These are phyloP conservation scores for Pogostemon cablin DNA, from an alignment of 257 asterid genomes.

Conservation along the genomic window DNA sequence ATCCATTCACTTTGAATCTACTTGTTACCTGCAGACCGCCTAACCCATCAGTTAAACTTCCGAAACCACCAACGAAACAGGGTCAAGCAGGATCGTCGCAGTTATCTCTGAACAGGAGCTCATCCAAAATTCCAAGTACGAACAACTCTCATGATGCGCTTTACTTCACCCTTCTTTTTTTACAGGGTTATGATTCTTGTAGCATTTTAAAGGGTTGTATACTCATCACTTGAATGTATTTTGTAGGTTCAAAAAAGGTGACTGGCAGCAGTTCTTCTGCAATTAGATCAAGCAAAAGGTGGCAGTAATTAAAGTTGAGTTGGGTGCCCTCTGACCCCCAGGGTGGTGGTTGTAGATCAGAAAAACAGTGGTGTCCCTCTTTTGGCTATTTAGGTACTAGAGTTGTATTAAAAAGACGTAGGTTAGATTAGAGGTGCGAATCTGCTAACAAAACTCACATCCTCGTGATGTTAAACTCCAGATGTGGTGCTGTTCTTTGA, in stretches of 20 bases:
- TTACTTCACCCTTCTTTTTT: not conserved
- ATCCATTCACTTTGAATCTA: not conserved
- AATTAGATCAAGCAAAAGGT: slow-evolving; percentile 46
- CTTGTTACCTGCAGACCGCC: slow-evolving; percentile 49
- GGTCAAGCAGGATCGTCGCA: slow-evolving; percentile 54
- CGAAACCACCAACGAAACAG: slow-evolving; percentile 63
- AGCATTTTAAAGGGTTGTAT: not conserved
- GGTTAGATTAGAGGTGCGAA: slow-evolving; percentile 30
- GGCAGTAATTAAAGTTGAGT: slow-evolving; percentile 46
- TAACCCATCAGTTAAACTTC: slow-evolving; percentile 47
- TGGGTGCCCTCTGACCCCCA: not conserved
- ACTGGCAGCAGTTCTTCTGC: slow-evolving; percentile 56
- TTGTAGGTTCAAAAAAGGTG: slow-evolving; percentile 59
- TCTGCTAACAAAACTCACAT: slow-evolving; percentile 21
- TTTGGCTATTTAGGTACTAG: slow-evolving; percentile 34
- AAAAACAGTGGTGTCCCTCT: slow-evolving; percentile 21
- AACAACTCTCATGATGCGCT: not conserved
- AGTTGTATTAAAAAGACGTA: slow-evolving; percentile 32
- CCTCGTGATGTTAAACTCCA: slow-evolving; percentile 21
- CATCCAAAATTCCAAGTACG: slow-evolving; percentile 68
- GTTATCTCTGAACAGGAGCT: slow-evolving; percentile 53
- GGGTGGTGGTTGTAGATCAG: slow-evolving; percentile 37
- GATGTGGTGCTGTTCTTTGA: slow-evolving; percentile 25
- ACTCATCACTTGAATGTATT: slow-evolving; percentile 5
- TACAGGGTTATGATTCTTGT: not conserved